Conservation (phyloP, 768 basidiomycete genomes). For the Cystobasidium tubakii region DNA sequence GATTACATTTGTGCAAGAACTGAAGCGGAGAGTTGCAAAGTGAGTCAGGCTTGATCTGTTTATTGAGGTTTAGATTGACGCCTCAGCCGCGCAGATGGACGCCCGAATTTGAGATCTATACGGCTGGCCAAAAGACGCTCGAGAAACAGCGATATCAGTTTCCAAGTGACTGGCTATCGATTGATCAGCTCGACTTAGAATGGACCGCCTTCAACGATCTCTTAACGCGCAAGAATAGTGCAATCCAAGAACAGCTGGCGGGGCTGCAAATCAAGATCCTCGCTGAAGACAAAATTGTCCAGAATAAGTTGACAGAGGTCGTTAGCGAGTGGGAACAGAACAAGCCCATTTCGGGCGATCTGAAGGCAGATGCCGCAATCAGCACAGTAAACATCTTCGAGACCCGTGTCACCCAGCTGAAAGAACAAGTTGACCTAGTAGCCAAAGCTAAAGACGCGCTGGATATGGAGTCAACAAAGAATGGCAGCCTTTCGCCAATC, state of each 20-base stretch:
- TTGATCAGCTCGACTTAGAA: constrained; percentile 92
- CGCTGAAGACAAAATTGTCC: constrained; percentile 97
- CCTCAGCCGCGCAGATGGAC: constrained; percentile 57
- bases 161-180: constrained; percentile 94
- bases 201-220: constrained; percentile 99
- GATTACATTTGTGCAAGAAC: constrained; percentile 98
- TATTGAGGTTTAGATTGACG: background rate
- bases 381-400: constrained; percentile 94
- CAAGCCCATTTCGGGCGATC: constrained; percentile 91
- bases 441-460: constrained; percentile 95
- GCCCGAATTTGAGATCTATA: constrained; percentile 90
- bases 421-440: constrained; percentile 92
- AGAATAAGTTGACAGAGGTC: constrained; percentile 88
- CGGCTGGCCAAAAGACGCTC: constrained; percentile 90
- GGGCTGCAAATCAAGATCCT: constrained; percentile 98
- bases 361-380: constrained; percentile 93
- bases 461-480: constrained; percentile 82
- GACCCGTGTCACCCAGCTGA: constrained; percentile 75
- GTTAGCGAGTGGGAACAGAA: constrained; percentile 89
- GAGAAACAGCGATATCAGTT: constrained; percentile 97
- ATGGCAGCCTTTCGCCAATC: constrained; percentile 77
- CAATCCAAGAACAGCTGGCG: constrained; percentile 95
- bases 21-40: constrained; percentile 91
- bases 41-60: background rate
- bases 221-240: constrained; percentile 92